These are phyloP conservation scores for Sungouiella thailandica DNA, from an alignment of 805 yeast species.

Conservation along the genomic window DNA sequence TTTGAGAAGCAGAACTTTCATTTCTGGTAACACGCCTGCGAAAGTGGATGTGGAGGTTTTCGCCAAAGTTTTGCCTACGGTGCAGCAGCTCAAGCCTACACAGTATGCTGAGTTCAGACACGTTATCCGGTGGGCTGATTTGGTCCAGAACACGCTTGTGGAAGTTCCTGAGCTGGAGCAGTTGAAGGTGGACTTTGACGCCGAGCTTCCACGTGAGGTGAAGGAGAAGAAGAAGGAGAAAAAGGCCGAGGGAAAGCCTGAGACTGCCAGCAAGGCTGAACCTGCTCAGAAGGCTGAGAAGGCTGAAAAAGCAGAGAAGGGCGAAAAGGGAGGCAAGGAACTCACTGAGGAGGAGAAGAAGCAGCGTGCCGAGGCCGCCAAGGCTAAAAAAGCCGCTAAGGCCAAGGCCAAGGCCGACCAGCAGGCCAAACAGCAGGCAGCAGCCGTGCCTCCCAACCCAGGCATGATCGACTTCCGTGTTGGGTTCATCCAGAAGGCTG, in stretches of 20 bases:
- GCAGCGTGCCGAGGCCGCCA: conserved; percentile 51
- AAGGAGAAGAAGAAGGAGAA: conserved; percentile 54
- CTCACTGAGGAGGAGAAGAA: conserved; percentile 40
- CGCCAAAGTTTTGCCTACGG: conserved; percentile 57
- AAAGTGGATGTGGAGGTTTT: conserved; percentile 70
- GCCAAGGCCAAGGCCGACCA: conserved; percentile 54
- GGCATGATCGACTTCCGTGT: conserved; percentile 88
- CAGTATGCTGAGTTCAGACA: conserved; percentile 70
- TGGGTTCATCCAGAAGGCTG: conserved; percentile 94
- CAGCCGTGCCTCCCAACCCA: conserved; percentile 69
- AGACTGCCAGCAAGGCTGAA: conserved; percentile 41
- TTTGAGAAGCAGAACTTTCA: conserved; percentile 65
- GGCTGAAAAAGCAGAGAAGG: conserved; percentile 10
- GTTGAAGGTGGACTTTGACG: conserved; percentile 52
- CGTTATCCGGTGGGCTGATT: conserved; percentile 87
- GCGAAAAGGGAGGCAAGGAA: conserved; percentile 16
- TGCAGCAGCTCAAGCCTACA: conserved; percentile 48
- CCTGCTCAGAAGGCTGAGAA: conserved; percentile 3
- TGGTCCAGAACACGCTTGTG: conserved; percentile 65
- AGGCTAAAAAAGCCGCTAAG: conserved; percentile 59
- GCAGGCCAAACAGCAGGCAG: conserved; percentile 43
- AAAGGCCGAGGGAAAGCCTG: conserved; percentile 23
- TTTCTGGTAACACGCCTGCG: conserved; percentile 63
- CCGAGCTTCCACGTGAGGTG: conserved; percentile 70
- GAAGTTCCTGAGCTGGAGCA: conserved; percentile 51